Evolutionary conservation across 129 eudicot species (phyloP).

Genomic region (Chrysanthemum makinoi): DNA sequence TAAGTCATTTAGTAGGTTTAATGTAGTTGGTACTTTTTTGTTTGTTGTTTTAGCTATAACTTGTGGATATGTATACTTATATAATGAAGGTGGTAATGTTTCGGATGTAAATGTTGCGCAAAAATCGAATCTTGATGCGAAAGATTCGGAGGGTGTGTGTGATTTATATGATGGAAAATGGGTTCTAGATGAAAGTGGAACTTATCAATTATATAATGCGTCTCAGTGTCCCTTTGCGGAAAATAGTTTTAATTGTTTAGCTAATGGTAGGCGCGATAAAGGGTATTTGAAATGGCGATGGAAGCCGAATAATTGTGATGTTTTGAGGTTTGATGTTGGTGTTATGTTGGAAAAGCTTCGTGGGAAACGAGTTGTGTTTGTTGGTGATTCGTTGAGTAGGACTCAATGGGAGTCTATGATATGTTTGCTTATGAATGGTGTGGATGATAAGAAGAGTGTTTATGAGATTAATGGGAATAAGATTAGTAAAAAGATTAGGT

Average conservation of each 20-base stretch:
- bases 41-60: constrained; percentile 45
- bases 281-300: constrained; percentile 81
- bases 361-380: constrained; percentile 81
- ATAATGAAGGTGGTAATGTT: constrained; percentile 17
- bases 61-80: constrained; percentile 49
- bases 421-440: constrained; percentile 84
- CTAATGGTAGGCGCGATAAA: constrained; percentile 71
- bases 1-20: constrained; percentile 44
- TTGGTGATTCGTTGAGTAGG: constrained; percentile 90
- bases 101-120: constrained; percentile 22
- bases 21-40: constrained; percentile 45
- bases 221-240: constrained; percentile 86
- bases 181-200: constrained; percentile 76
- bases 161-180: constrained; percentile 78
- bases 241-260: constrained; percentile 76
- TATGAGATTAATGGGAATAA: constrained; percentile 71
- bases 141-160: constrained; percentile 33
- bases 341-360: constrained; percentile 60
- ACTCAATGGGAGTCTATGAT: constrained; percentile 98
- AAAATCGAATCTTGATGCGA: constrained; percentile 9
- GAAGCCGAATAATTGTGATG: constrained; percentile 72
- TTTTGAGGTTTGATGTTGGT: constrained; percentile 51
- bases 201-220: constrained; percentile 69
- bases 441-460: constrained; percentile 65
- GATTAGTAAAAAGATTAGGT: constrained; percentile 75